Base-by-base conservation (phyloP, 768 basidiomycete species). In the Lentinula sp. region DNA sequence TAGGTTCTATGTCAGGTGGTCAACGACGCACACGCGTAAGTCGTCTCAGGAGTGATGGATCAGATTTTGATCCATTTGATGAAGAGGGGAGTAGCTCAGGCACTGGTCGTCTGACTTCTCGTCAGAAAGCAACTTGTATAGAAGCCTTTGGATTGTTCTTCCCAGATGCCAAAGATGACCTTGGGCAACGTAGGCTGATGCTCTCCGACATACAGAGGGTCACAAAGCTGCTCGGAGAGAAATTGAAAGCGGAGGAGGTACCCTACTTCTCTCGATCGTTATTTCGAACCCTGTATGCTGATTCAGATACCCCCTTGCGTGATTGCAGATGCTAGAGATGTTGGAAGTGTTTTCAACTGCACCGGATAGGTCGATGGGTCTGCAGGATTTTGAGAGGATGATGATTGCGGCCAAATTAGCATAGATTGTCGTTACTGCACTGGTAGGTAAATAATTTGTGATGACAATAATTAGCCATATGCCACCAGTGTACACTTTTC, bases 91-190 rank as follows among this genome's bases (percentile, higher is more conserved):
- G 21, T 49, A 15, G 21, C 23, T 52, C 35, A n/a, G 23, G 48
- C 9, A 40, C 48, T 34, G 46, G 50, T 59, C 3, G 11, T n/a
- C 70, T 87, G 55, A 85, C 80, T 9, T 66, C 74, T 9, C 76
- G 81, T 8, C 88, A 91, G 69, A 76, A 74, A 51, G 71, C 79
- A 54, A 76, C 77, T 16, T 84, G 83, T 60, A 76, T 84, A 16
- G 76, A 78, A 37, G 78, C 88, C 11, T 94, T 88, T 67, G 74
- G 84, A 4, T 74, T 93, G 48, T 93, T 94, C 75, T 93, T 94
- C 70, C 86, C 88, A 34, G 75, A 77, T 15, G 71, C 80, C 11
- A 61, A 76, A n/a, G 65, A 71, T 1, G 80, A 82, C 10, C 69
- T 91, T 4, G 70, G 76, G 11, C 66, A 68, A 21, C 82, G 85